A percentile compares a stretch with the other conserved stretches of the same genome.
Conservation (phyloP, 805 yeast genomes). For the Kluyveromyces siamensis region DNA sequence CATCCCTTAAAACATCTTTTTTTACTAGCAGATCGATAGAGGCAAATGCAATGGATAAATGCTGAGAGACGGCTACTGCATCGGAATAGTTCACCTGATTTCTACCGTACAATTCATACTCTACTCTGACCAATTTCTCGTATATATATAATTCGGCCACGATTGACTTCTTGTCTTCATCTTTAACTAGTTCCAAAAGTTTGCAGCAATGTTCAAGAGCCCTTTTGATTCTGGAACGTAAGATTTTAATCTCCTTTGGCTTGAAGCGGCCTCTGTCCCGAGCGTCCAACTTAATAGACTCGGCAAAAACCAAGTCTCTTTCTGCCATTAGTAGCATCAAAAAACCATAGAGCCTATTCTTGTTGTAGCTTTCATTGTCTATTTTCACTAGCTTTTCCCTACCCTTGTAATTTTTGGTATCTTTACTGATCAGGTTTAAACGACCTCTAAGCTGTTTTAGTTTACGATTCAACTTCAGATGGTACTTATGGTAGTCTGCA, state of each 20-base stretch:
- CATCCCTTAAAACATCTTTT: slow-evolving; percentile 9
- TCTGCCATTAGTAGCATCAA: slow-evolving; percentile 64
- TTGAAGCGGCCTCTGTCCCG: slow-evolving; percentile 26
- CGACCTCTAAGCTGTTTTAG: slow-evolving; percentile 58
- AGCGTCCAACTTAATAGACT: slow-evolving; percentile 22
- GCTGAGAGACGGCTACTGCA: slow-evolving; percentile 17
- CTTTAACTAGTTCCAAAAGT: slow-evolving; percentile 33
- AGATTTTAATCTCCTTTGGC: slow-evolving; percentile 34
- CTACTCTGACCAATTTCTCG: slow-evolving; percentile 44
- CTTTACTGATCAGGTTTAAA: slow-evolving; percentile 52
- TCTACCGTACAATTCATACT: slow-evolving; percentile 21
- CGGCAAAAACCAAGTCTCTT: slow-evolving; percentile 41
- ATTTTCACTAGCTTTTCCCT: slow-evolving; percentile 42
- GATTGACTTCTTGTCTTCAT: slow-evolving; percentile 31
- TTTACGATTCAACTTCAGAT: slow-evolving; percentile 50
- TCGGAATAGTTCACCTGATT: slow-evolving; percentile 3
- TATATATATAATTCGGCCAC: slow-evolving; percentile 33
- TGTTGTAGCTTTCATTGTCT: slow-evolving; percentile 40
- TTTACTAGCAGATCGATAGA: slow-evolving; percentile 14
- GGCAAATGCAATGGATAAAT: slow-evolving; percentile 20
- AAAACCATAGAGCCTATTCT: slow-evolving; percentile 43
- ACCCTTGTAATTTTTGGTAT: slow-evolving; percentile 51
- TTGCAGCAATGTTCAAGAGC: slow-evolving; percentile 39
- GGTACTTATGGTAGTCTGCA: slow-evolving; percentile 61
- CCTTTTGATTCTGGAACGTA: slow-evolving; percentile 60